Conservation (phyloP, 208 protist species). For the Trypanosoma lewisi region DNA sequence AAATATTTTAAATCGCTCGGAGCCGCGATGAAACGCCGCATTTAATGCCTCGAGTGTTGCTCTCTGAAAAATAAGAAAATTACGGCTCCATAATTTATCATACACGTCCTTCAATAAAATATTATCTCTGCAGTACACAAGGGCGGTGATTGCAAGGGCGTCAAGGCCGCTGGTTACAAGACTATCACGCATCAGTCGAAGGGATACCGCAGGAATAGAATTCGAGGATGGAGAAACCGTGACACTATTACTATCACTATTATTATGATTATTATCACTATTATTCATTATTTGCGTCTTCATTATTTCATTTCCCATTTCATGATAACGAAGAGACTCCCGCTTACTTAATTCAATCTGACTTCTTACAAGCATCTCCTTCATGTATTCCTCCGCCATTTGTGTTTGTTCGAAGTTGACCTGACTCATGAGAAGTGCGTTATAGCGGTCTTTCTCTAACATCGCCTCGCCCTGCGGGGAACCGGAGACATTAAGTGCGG, state of each 20-base stretch:
- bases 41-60: constrained; percentile 33
- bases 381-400: constrained; percentile 30
- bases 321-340: not conserved
- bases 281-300: too few species aligned
- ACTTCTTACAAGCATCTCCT: constrained; percentile 28
- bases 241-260: not conserved
- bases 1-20: constrained; percentile 64
- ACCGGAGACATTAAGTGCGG: not conserved
- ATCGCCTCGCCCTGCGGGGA: not conserved
- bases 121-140: constrained; percentile 46
- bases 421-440: constrained; percentile 34
- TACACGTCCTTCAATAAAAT: constrained; percentile 31
- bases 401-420: constrained; percentile 40
- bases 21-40: constrained; percentile 39
- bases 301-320: too few species aligned
- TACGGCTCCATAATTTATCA: constrained; percentile 46
- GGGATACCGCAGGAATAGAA: not conserved
- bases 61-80: constrained; percentile 54
- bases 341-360: not conserved
- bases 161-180: constrained; percentile 4
- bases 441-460: constrained; percentile 34
- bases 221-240: not conserved
- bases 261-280: too few species aligned
- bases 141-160: constrained; percentile 40
- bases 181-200: constrained; percentile 4